Base-by-base conservation (phyloP, 1,284 basidiomycete species). In the Trichosporon faecale region DNA sequence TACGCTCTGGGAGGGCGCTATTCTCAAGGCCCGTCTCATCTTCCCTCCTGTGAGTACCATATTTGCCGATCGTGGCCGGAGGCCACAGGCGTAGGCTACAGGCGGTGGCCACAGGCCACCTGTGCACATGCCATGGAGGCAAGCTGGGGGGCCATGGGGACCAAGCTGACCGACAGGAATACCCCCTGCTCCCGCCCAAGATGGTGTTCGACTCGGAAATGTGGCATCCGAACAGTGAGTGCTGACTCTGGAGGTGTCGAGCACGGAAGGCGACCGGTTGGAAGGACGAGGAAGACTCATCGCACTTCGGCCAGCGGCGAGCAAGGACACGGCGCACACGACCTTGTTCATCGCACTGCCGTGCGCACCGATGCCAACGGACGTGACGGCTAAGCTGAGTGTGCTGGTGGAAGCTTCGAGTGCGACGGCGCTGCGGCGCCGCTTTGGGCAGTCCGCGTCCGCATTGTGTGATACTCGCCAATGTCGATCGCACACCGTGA, bases 151-250 rank as follows among this genome's bases (percentile, higher is more conserved):
- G n/a, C n/a, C n/a, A n/a, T n/a, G n/a, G n/a, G n/a, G n/a, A n/a
- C n/a, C n/a, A n/a, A 64, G 63, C 67, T 72, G 55, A 74, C 60
- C 2, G 1, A 0, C 71, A 82, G 78, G 94, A 97, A 82, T 99
- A 91, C 82, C 96, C 96, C 21, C 85, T 98, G 66, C 86, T 91
- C 46, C 96, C 96, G 21, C 96, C 96, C 46, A 96, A 93, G 88
- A 94, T 99, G 93, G 89, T 89, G 68, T 99, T 99, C 82, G 88
- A 92, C 74, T 95, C 95, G 5, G 90, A 90, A 72, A 98, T 99
- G 95, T 98, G 96, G 96, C 96, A 99, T 85, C 96, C 97, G 14
- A 99, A 98, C 84, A 93, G 95, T 96, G 74, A 78, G 88, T 82
- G 25, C 6, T 14, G 12, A n/a, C n/a, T n/a, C n/a, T n/a, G 14